These are phyloP conservation scores for Purshia tridentata DNA, from an alignment of 306 rosid genomes.

Conservation along the genomic window DNA sequence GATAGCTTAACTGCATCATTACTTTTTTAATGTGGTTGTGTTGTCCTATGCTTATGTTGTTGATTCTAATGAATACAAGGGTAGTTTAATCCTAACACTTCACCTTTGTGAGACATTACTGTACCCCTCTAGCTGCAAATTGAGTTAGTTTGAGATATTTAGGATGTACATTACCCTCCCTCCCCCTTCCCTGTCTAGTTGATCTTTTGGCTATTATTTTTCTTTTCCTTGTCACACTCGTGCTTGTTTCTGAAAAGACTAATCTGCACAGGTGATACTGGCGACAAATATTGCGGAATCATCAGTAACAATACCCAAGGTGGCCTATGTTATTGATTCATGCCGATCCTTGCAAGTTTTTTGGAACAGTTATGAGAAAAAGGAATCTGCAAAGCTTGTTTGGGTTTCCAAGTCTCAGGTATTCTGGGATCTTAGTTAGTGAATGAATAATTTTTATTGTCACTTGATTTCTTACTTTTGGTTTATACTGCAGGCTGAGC, in stretches of 20 bases:
- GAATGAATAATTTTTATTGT: constrained; percentile 5
- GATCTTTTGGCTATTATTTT: constrained; percentile 2
- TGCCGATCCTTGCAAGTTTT: constrained; percentile 84
- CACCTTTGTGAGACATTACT: neutral
- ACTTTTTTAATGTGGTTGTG: neutral
- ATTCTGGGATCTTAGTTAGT: constrained; percentile 22
- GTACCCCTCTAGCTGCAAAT: neutral
- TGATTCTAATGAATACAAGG: neutral
- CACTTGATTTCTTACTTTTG: constrained; percentile 24
- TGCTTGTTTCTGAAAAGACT: constrained; percentile 19
- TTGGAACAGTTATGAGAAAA: constrained; percentile 60
- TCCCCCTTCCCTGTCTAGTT: neutral
- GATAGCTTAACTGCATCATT: neutral
- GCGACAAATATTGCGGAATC: constrained; percentile 95
- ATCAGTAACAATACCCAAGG: constrained; percentile 90
- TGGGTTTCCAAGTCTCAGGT: constrained; percentile 98
- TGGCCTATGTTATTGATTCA: constrained; percentile 87
- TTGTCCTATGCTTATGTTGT: neutral
- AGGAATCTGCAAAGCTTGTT: constrained; percentile 57
- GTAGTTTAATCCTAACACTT: constrained; percentile 3
- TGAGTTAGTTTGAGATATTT: constrained; percentile 1
- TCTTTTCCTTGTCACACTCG: constrained; percentile 1
- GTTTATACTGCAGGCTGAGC: constrained; percentile 63
- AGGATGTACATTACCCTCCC: neutral
- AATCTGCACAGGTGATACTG: constrained; percentile 65